Percentiles rank a stretch among this genome's conserved stretches.
Evolutionary conservation across 768 basidiomycete species (phyloP).

Genomic region (Crucibulum laeve): DNA sequence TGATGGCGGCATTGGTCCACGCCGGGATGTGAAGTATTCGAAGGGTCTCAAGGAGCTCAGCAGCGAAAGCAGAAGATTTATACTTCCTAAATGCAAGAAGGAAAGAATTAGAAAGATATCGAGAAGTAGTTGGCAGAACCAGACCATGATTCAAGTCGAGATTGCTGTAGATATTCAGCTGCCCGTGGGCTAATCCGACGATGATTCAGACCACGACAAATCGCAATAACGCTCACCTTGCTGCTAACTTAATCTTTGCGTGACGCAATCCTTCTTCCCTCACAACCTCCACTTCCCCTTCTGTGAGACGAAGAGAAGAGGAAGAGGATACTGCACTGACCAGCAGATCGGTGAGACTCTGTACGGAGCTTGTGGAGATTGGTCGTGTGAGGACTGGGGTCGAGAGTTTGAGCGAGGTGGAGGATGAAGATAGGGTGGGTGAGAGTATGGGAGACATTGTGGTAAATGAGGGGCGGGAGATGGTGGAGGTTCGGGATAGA

Average conservation of each 20-base stretch:
- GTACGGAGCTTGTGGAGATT: conserved; percentile 28
- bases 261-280: conserved; percentile 60
- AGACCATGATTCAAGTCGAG: conserved; percentile 25
- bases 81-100: conserved; percentile 47
- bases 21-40: conserved; percentile 49
- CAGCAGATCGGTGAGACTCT: conserved; percentile 24
- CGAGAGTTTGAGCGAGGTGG: conserved; percentile 12
- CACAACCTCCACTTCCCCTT: conserved; percentile 36
- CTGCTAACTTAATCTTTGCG: conserved; percentile 49
- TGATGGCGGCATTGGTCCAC: conserved; percentile 50
- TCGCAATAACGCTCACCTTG: conserved; percentile 53
- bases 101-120: conserved; percentile 15
- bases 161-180: conserved; percentile 24
- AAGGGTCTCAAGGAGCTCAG: conserved; percentile 52
- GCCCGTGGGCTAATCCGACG: conserved; percentile 1
- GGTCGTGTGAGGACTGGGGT: conserved; percentile 13
- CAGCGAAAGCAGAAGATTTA: conserved; percentile 52
- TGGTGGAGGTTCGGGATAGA: conserved; percentile 5
- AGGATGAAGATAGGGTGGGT: conserved; percentile 11
- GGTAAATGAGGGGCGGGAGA: conserved; percentile 1
- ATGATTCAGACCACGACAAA: too few relatives aligned
- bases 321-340: conserved; percentile 25
- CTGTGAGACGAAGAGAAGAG: conserved; percentile 29
- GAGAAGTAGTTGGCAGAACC: conserved; percentile 21
- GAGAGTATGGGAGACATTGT: conserved; percentile 12